phyloP scores from a whole-genome alignment of 108 stramenopile genomes.

The Heterococcus sp. region DNA sequence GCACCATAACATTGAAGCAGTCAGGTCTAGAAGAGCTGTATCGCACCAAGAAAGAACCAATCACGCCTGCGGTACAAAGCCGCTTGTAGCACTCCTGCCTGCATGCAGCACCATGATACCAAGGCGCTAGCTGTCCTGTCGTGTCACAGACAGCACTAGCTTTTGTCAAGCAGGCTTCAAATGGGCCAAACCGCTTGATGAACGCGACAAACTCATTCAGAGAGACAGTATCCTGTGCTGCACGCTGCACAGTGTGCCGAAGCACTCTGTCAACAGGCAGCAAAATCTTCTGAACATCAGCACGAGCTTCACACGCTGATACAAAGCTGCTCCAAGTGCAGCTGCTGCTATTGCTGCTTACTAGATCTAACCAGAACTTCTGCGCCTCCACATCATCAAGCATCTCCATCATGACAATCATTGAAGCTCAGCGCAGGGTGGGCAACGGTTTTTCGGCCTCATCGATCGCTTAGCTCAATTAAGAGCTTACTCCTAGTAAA shows the following conservation, averaged over 20 bases:
- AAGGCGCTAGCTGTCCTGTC: background rate
- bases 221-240: background rate
- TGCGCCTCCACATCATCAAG: too few species aligned
- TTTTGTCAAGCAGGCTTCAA: background rate
- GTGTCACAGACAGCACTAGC: background rate
- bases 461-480: too few species aligned
- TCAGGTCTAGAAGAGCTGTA: background rate
- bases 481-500: background rate
- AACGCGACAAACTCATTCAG: background rate
- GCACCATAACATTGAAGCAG: background rate
- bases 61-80: background rate
- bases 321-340: too few species aligned
- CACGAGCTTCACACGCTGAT: background rate
- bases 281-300: background rate
- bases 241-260: background rate
- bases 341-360: too few species aligned
- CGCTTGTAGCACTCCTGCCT: background rate
- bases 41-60: background rate
- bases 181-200: background rate
- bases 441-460: too few species aligned
- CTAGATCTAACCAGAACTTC: too few species aligned
- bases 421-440: too few species aligned
- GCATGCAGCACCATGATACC: background rate
- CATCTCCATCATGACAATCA: too few species aligned
- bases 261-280: background rate